Base-by-base conservation (phyloP, 345 rosid genomes). In the Populus deltoides region DNA sequence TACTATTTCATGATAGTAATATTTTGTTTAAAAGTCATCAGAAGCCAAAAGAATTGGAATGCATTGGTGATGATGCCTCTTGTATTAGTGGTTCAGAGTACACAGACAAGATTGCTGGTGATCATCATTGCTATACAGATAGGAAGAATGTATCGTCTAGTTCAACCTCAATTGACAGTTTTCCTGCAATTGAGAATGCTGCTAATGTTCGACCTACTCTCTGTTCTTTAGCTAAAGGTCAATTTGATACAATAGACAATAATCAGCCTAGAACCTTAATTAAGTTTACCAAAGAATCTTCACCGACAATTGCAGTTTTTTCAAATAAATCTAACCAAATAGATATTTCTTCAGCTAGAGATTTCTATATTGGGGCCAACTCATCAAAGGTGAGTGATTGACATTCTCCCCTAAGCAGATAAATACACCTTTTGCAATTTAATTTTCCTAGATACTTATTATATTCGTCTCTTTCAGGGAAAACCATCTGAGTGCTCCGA, bases 401-500 rank as follows among this genome's bases (percentile, higher is more conserved):
- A 45, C 36, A 63, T 79, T 74, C 70, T 77, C 62, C 25, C 39
- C 8, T 47, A 51, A 65, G 53, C 57, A 39, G 55, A 35, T 49
- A 59, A 66, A 15, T 45, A 68, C 29, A 15, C 15, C 5, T 36
- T 13, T 36, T 6, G 25, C 16, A 16, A 0, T 25, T 12, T 39
- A 66, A 67, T 31, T 75, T 51, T 38, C 49, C n/a, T 18, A 75
- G 71, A 73, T 70, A 51, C 75, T 49, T 43, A 59, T 77, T 59
- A 66, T 2, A 8, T 11, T 71, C 63, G 51, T 71, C 39, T 49
- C 57, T 82, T 77, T 62, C 77, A 80, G 83, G 81, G 79, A 65
- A 76, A 77, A 66, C 81, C 29, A 13, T 76, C 75, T 24, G 72
- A 73, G 68, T 74, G 68, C 75, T 71, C 72, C 39, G 89, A 77